A percentile compares a stretch with the other conserved stretches of the same genome.
Evolutionary conservation across 164 flowering plant species (phyloP).

Genomic region (Vitis cinerea): DNA sequence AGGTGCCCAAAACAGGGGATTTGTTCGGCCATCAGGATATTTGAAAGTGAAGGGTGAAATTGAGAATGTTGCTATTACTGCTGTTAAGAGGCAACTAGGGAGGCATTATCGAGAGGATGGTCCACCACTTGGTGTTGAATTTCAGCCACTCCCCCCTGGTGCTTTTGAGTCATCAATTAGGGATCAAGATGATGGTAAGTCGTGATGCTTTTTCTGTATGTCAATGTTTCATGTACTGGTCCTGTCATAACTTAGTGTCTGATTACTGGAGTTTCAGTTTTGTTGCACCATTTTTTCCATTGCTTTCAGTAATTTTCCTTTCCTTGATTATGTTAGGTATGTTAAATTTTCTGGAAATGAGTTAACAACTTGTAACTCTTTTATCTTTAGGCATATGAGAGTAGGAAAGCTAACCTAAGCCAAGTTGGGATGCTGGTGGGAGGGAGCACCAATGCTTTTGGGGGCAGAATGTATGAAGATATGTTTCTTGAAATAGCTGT

Average conservation of each 20-base stretch:
- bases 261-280: neutral
- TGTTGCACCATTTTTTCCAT: neutral
- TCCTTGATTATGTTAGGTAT: neutral
- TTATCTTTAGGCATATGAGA: neutral
- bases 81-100: conserved; percentile 85
- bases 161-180: conserved; percentile 62
- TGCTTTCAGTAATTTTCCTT: neutral
- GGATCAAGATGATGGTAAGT: conserved; percentile 35
- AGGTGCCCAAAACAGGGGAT: conserved; percentile 26
- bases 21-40: conserved; percentile 65
- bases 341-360: neutral
- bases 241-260: neutral
- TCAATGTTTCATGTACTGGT: neutral
- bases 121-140: conserved; percentile 75
- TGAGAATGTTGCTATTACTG: conserved; percentile 78
- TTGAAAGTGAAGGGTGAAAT: conserved; percentile 65
- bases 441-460: neutral
- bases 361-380: neutral
- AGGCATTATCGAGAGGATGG: conserved; percentile 74
- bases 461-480: neutral
- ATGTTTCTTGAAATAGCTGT: too few species aligned
- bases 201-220: neutral
- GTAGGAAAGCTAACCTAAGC: neutral
- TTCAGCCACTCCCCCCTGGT: conserved; percentile 84
- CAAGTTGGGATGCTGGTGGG: neutral